These are phyloP conservation scores for Castanopsis chinensis DNA, from an alignment of 306 rosid genomes.

Conservation along the genomic window DNA sequence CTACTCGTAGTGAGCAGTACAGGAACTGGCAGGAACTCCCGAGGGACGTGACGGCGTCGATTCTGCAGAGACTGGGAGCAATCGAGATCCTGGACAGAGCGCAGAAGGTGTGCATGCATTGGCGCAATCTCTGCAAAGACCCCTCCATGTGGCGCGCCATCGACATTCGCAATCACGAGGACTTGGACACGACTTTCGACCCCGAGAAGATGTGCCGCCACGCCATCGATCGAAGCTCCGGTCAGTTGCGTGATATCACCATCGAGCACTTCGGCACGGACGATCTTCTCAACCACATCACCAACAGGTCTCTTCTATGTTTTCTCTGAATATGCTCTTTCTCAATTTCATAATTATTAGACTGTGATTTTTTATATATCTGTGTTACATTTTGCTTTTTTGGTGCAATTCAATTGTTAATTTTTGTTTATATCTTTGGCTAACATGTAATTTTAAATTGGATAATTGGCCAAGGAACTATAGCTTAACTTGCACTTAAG, in stretches of 20 bases:
- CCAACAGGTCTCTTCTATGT: slow-evolving; percentile 36
- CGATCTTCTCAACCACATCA: slow-evolving; percentile 40
- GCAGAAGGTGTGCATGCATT: slow-evolving; percentile 46
- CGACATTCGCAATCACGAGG: slow-evolving; percentile 7
- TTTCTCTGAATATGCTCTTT: not conserved
- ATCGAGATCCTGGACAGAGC: slow-evolving; percentile 35
- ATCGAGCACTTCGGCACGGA: slow-evolving; percentile 37
- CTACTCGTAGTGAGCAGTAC: too few relatives aligned
- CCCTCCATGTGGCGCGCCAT: slow-evolving; percentile 54
- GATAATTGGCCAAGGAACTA: too few relatives aligned
- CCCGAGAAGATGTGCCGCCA: slow-evolving; percentile 40
- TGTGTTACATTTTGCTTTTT: too few relatives aligned
- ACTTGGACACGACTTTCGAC: not conserved
- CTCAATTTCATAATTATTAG: too few relatives aligned
- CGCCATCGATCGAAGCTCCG: slow-evolving; percentile 51
- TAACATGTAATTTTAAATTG: too few relatives aligned
- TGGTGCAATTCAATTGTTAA: too few relatives aligned
- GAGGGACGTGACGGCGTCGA: slow-evolving; percentile 38
- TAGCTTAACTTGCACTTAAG: too few relatives aligned
- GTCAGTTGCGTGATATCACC: slow-evolving; percentile 35
- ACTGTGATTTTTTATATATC: too few relatives aligned
- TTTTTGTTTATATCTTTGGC: too few relatives aligned
- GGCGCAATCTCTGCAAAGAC: slow-evolving; percentile 55
- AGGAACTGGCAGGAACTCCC: slow-evolving; percentile 61
- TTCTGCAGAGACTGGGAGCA: slow-evolving; percentile 42